Conservation (phyloP, 2,329 filamentous ascomycete genomes). For the Graphiopsis chlorocephala region DNA sequence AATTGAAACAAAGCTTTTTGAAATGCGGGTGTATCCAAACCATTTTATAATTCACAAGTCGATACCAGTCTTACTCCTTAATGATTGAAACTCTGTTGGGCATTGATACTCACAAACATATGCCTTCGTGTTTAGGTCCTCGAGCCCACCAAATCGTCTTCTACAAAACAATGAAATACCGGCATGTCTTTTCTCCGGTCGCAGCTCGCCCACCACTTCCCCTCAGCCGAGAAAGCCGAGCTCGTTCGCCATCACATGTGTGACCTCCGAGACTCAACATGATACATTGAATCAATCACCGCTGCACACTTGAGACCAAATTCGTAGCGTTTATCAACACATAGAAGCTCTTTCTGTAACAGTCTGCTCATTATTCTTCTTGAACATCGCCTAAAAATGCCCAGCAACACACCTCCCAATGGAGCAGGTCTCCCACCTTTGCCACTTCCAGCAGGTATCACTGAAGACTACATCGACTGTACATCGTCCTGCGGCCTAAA, state of each 20-base stretch:
- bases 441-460: slow-evolving; percentile 55
- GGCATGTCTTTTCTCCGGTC: neutral
- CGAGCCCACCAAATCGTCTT: neutral
- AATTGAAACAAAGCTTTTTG: neutral
- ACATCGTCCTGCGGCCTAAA: slow-evolving; percentile 53
- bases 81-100: neutral
- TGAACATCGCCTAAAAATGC: neutral
- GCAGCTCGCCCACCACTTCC: neutral
- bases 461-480: slow-evolving; percentile 57
- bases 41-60: neutral
- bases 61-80: neutral
- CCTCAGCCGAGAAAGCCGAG: slow-evolving; percentile 2
- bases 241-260: neutral
- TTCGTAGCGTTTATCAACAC: neutral
- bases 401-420: neutral
- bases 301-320: neutral
- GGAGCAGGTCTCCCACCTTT: slow-evolving; percentile 36
- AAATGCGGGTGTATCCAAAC: neutral
- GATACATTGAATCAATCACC: neutral
- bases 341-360: neutral
- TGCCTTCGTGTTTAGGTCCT: neutral
- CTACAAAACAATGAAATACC: neutral
- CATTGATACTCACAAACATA: neutral
- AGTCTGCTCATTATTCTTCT: neutral
- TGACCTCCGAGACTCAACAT: neutral